Evolutionary conservation across 768 basidiomycete genomes (phyloP), one percentile per base, ranked within the genome.

Genomic region (Leccinum rimulosum): DNA sequence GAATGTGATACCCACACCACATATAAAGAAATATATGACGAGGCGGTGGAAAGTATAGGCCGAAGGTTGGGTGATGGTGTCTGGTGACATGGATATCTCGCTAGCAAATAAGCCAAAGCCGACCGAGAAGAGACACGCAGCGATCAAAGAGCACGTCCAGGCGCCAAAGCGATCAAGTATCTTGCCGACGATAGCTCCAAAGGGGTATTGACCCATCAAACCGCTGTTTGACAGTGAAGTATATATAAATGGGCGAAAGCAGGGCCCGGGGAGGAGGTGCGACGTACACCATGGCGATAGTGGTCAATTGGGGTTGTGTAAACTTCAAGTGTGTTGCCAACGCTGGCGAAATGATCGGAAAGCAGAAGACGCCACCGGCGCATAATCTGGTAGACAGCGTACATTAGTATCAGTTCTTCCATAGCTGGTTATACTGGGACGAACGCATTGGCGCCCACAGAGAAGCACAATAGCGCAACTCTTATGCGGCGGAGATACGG

Each of bases 151-250:
- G 70, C 85, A 88, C 4, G 77, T 68, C 69, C 87, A 81, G 36
- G 91, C 84, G 0, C 91, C 91, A 65, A 84, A 80, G 40, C 66
- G 66, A 72, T 93, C 91, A 45, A 89, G 77, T 2, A 86, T 68
- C 61, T 83, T 86, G 50, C 91, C 91, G 45, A 87, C 84, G 1
- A 90, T 15, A 2, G 85, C 84, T 19, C 87, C 82, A 58, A 90
- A 78, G 3, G 89, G 89, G 70, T 93, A 93, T 75, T 93, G 90
- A 5, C 89, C 87, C 61, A 85, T 81, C 81, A 93, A 85, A 3
- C 88, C 91, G n/a, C 91, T 93, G 54, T 36, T 40, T 55, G 28
- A 12, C 50, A 54, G 31, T 33, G 9, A 17, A 5, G 12, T 65
- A 4, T 1, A 22, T 47, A 47, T 22, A 40, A 64, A 58, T 25